phyloP scores from a whole-genome alignment of 2,329 filamentous ascomycete species.

The Aspergillus caelatus region DNA sequence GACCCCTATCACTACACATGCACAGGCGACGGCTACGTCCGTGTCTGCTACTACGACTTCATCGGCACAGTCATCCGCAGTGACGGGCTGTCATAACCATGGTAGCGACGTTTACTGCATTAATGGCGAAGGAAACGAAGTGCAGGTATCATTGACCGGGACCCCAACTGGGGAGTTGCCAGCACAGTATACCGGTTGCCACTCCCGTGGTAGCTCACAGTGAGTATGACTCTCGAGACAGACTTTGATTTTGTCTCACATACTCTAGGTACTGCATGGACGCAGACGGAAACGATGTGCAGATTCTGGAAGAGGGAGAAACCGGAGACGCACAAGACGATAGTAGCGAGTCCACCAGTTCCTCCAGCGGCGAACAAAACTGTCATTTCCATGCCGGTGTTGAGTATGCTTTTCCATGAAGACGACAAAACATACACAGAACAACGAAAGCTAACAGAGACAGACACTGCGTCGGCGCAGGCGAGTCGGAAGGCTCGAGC shows the following conservation, averaged over 20 bases:
- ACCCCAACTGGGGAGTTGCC: conserved; percentile 62
- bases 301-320: conserved; percentile 49
- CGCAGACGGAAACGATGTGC: conserved; percentile 62
- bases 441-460: conserved; percentile 9
- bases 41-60: conserved; percentile 31
- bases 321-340: conserved; percentile 30
- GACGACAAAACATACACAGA: neutral
- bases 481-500: conserved; percentile 44
- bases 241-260: neutral
- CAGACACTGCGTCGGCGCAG: conserved; percentile 58
- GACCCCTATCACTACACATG: conserved; percentile 21
- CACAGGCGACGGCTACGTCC: conserved; percentile 18
- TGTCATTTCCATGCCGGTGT: conserved; percentile 78
- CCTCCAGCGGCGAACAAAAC: conserved; percentile 40
- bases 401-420: conserved; percentile 58
- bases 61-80: conserved; percentile 45
- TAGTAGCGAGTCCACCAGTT: conserved; percentile 10
- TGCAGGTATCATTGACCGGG: conserved; percentile 44
- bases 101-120: conserved; percentile 40
- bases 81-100: conserved; percentile 59
- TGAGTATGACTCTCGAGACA: conserved; percentile 35
- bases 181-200: conserved; percentile 66
- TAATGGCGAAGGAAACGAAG: conserved; percentile 38
- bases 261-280: conserved; percentile 62
- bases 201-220: conserved; percentile 62